These are phyloP conservation scores for Aspergillus ochraceus DNA, from an alignment of 2,329 filamentous ascomycete genomes.

Conservation along the genomic window DNA sequence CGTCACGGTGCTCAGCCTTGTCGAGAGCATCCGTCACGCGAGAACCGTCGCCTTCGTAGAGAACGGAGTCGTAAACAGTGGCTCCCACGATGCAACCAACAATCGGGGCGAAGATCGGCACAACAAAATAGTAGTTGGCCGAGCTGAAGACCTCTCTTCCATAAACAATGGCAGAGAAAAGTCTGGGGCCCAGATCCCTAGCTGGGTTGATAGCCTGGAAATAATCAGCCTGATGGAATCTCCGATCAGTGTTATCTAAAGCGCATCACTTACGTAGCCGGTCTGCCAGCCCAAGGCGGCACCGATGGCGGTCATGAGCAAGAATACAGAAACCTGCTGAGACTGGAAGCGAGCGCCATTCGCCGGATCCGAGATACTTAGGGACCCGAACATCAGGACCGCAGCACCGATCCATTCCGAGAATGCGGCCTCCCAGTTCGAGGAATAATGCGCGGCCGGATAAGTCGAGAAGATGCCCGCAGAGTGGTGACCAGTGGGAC, in stretches of 20 bases:
- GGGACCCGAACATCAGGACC: conserved; percentile 31
- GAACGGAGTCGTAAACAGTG: conserved; percentile 25
- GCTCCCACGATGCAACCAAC: conserved; percentile 29
- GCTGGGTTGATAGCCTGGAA: conserved; percentile 32
- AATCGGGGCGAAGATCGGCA: conserved; percentile 30
- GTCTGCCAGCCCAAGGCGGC: conserved; percentile 34
- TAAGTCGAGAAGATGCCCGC: conserved; percentile 32
- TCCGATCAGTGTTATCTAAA: background rate
- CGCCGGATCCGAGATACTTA: conserved; percentile 27
- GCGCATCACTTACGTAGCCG: conserved; percentile 28
- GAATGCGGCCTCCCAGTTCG: conserved; percentile 35
- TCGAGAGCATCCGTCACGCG: conserved; percentile 28
- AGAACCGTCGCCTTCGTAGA: conserved; percentile 33
- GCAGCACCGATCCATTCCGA: conserved; percentile 28
- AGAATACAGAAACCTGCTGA: conserved; percentile 27
- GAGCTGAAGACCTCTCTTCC: conserved; percentile 30
- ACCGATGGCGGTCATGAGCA: conserved; percentile 30
- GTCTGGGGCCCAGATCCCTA: conserved; percentile 30
- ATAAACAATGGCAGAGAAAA: conserved; percentile 33
- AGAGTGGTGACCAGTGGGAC: conserved; percentile 28
- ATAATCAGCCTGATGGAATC: background rate
- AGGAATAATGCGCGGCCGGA: conserved; percentile 23
- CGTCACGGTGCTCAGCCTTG: conserved; percentile 22
- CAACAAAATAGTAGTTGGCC: conserved; percentile 29
- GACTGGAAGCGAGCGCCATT: conserved; percentile 27